Percentiles rank a stretch among this genome's conserved stretches.
phyloP scores from a whole-genome alignment of 2,329 filamentous ascomycete genomes.

The Lachnum nothofagi region DNA sequence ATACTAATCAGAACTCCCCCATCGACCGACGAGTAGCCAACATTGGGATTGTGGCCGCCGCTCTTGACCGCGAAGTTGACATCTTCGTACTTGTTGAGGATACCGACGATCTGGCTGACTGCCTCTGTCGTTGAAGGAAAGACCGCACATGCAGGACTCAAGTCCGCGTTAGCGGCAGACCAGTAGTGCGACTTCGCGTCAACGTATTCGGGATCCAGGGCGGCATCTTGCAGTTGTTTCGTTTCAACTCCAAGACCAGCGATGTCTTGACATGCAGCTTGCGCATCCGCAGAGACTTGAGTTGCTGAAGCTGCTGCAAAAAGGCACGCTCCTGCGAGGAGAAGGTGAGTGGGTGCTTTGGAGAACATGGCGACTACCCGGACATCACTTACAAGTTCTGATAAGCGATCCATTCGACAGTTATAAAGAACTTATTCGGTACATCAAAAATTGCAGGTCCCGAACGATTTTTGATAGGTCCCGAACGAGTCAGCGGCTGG shows the following conservation, averaged over 20 bases:
- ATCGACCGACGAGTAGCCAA: constrained; percentile 34
- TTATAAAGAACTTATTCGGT: too few relatives aligned
- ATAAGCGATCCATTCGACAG: too few relatives aligned
- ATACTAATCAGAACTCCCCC: constrained; percentile 34
- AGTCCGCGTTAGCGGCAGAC: constrained; percentile 31
- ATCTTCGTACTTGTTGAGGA: constrained; percentile 29
- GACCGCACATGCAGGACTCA: constrained; percentile 35
- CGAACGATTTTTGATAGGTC: too few relatives aligned
- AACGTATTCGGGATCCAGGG: constrained; percentile 11
- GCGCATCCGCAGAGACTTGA: background rate
- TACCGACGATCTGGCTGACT: constrained; percentile 30
- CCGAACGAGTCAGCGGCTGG: too few relatives aligned
- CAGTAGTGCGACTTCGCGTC: constrained; percentile 32
- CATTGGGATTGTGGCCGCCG: constrained; percentile 40
- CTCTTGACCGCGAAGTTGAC: constrained; percentile 39
- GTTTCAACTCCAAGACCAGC: background rate
- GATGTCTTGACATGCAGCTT: constrained; percentile 3
- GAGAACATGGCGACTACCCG: too few relatives aligned
- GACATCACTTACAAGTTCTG: too few relatives aligned
- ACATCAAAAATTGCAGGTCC: too few relatives aligned
- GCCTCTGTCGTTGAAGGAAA: constrained; percentile 32
- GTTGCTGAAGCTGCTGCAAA: background rate
- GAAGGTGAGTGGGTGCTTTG: too few relatives aligned
- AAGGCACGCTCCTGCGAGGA: background rate
- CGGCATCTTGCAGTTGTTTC: constrained; percentile 4